phyloP scores from a whole-genome alignment of 352 stramenopile species.

The Pythium volutum region DNA sequence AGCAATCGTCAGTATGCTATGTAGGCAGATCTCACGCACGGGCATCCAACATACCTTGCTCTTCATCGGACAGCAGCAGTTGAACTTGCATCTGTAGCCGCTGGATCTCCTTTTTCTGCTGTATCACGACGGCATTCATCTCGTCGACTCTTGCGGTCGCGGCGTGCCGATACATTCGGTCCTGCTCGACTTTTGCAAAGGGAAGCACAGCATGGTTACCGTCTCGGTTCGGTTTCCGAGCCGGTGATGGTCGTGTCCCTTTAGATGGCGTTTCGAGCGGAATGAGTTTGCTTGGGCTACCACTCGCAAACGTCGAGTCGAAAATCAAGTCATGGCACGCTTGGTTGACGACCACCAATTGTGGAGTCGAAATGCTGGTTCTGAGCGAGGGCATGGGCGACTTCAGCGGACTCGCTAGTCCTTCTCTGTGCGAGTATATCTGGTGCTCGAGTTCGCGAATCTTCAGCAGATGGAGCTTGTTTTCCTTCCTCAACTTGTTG shows the following conservation, averaged over 20 bases:
- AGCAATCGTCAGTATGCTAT: background rate
- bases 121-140: conserved; percentile 40
- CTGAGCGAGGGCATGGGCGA: conserved; percentile 3
- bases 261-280: conserved; percentile 12
- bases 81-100: conserved; percentile 65
- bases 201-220: conserved; percentile 30
- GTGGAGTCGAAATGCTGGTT: conserved; percentile 10
- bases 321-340: conserved; percentile 9
- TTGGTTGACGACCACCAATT: conserved; percentile 13
- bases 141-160: conserved; percentile 34
- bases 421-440: conserved; percentile 17
- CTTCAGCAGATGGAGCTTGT: conserved; percentile 59
- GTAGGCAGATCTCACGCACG: too few relatives aligned
- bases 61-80: conserved; percentile 45
- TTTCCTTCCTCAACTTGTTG: conserved; percentile 74
- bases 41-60: conserved; percentile 7
- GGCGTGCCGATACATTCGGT: conserved; percentile 29
- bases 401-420: conserved; percentile 6
- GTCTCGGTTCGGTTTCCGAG: conserved; percentile 16
- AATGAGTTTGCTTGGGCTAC: conserved; percentile 4
- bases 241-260: conserved; percentile 4
- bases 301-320: conserved; percentile 2
- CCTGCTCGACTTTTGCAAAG: conserved; percentile 45
- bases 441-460: conserved; percentile 64
- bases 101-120: conserved; percentile 70